A percentile compares a stretch with the other conserved stretches of the same genome.
These are phyloP conservation scores for Cenchrus americanus DNA, from an alignment of 176 grass and related monocot species.

Conservation along the genomic window DNA sequence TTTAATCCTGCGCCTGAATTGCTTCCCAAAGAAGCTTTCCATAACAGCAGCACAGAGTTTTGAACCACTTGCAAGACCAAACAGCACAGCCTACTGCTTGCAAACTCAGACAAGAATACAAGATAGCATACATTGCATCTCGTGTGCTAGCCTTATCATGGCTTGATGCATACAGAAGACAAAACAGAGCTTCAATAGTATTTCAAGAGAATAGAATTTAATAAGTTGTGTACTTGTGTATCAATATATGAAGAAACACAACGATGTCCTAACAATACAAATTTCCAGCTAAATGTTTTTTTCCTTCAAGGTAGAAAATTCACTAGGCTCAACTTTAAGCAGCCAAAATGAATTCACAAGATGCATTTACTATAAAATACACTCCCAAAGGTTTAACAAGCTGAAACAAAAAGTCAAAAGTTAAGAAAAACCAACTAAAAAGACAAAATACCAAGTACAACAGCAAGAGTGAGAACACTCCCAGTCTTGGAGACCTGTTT, in stretches of 20 bases:
- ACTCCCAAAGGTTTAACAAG: too few relatives aligned
- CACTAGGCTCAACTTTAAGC: background rate
- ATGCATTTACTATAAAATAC: too few relatives aligned
- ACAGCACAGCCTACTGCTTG: background rate
- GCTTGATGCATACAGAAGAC: background rate
- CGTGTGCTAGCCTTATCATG: background rate
- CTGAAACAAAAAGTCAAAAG: too few relatives aligned
- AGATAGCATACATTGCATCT: background rate
- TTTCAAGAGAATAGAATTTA: constrained; percentile 3
- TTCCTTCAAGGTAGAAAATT: background rate
- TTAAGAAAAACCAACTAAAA: too few relatives aligned
- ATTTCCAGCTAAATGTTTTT: background rate
- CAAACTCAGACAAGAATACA: background rate
- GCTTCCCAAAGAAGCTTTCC: too few relatives aligned
- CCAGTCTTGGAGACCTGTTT: too few relatives aligned
- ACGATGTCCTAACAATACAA: background rate
- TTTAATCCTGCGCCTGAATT: too few relatives aligned
- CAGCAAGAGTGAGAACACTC: too few relatives aligned
- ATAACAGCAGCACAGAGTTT: background rate
- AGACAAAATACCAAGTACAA: too few relatives aligned
- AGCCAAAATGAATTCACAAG: constrained; percentile 10
- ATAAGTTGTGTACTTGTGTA: background rate
- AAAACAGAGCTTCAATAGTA: background rate
- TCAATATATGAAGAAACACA: background rate
- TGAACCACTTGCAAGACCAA: background rate